A percentile compares a stretch with the other conserved stretches of the same genome.
Evolutionary conservation across 2,329 filamentous ascomycete genomes (phyloP).

Genomic region (Phaeosphaeria sp.): DNA sequence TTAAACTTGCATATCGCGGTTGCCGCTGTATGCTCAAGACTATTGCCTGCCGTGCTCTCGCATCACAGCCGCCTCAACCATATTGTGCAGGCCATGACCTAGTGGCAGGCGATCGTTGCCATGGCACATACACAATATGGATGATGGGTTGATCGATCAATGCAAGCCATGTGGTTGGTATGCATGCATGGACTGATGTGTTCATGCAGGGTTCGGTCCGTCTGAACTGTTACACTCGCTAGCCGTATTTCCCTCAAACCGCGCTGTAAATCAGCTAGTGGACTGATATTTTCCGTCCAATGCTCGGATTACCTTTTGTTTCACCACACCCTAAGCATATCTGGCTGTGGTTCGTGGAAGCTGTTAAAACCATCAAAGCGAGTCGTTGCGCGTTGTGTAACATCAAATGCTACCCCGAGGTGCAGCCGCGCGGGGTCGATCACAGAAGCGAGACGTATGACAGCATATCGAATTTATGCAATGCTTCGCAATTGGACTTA

Average conservation of each 20-base stretch:
- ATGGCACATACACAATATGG: not conserved
- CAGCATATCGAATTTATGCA: not conserved
- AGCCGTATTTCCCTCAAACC: not conserved
- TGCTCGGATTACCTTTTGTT: not conserved
- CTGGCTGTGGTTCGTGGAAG: not conserved
- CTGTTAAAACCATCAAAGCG: not conserved
- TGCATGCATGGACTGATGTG: not conserved
- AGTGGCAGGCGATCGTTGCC: not conserved
- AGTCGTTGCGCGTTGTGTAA: not conserved
- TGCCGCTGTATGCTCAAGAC: not conserved
- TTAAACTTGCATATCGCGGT: not conserved
- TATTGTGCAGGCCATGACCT: not conserved
- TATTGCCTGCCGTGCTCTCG: not conserved
- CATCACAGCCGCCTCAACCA: not conserved
- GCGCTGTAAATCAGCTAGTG: not conserved
- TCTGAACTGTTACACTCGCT: not conserved
- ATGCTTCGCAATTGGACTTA: not conserved
- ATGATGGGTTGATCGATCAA: not conserved
- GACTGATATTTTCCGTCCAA: not conserved
- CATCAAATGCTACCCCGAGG: not conserved
- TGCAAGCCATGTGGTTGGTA: not conserved
- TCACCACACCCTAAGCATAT: not conserved
- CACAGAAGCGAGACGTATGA: not conserved
- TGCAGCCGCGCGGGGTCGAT: not conserved
- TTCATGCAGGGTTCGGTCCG: conserved; percentile 2